Conservation (phyloP, 805 yeast genomes). For the Dipodascus albidus region DNA sequence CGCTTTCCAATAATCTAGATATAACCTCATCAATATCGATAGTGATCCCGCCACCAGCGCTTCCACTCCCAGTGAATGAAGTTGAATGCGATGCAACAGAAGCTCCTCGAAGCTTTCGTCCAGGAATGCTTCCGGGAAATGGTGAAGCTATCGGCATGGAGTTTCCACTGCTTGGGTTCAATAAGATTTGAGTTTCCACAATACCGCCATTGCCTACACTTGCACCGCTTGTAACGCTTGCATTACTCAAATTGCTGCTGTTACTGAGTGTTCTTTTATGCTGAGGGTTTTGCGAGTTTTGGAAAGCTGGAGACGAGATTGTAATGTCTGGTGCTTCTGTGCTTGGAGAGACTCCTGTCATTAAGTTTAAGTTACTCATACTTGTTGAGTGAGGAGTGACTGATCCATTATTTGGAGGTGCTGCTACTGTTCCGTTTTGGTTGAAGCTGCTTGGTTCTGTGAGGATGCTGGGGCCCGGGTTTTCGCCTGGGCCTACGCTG, state of each 20-base stretch:
- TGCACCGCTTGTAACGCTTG: not conserved
- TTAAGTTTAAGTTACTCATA: not conserved
- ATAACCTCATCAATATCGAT: slow-evolving; percentile 66
- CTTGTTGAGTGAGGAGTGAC: not conserved
- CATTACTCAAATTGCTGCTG: not conserved
- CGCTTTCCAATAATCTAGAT: slow-evolving; percentile 78
- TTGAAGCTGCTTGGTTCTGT: not conserved
- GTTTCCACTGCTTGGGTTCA: not conserved
- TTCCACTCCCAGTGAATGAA: not conserved
- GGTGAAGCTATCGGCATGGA: slow-evolving; percentile 1
- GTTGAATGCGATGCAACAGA: not conserved
- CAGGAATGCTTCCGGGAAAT: not conserved
- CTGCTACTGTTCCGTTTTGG: not conserved
- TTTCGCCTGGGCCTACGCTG: not conserved
- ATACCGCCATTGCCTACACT: not conserved
- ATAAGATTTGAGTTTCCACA: not conserved
- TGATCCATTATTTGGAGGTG: not conserved
- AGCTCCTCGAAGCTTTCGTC: not conserved
- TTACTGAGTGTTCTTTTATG: not conserved
- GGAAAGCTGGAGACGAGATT: not conserved
- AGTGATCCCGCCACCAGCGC: slow-evolving; percentile 5
- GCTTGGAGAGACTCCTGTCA: too few relatives aligned
- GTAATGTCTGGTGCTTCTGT: not conserved
- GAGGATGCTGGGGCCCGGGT: not conserved
- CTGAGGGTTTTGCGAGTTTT: not conserved